Evolutionary conservation across 208 protist species (phyloP).

Genomic region (Leishmania major): DNA sequence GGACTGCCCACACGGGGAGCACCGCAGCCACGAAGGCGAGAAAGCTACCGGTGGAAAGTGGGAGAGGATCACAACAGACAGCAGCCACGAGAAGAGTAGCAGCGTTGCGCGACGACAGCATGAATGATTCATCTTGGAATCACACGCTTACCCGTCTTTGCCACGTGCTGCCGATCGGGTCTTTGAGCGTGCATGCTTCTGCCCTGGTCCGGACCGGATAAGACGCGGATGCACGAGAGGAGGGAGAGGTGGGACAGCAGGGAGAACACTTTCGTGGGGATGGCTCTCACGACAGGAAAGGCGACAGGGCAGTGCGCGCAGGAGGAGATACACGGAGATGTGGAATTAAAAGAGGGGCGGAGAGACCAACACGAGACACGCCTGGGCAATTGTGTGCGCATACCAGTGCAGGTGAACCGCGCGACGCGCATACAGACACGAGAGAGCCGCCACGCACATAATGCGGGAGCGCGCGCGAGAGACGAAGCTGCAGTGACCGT

Average conservation of each 20-base stretch:
- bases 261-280: too few relatives aligned
- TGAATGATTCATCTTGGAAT: not conserved
- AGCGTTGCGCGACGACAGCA: not conserved
- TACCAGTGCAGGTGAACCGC: too few relatives aligned
- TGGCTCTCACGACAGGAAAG: too few relatives aligned
- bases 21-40: not conserved
- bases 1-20: too few relatives aligned
- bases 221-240: not conserved
- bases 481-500: too few relatives aligned
- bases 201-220: not conserved
- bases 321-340: not conserved
- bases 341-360: too few relatives aligned
- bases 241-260: not conserved
- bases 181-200: not conserved
- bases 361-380: too few relatives aligned
- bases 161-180: not conserved
- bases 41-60: not conserved
- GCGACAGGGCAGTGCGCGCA: not conserved
- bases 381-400: too few relatives aligned
- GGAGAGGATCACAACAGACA: not conserved
- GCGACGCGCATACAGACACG: too few relatives aligned
- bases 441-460: too few relatives aligned
- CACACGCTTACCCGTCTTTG: not conserved
- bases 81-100: not conserved
- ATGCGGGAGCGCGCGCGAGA: too few relatives aligned